These are phyloP conservation scores for Quercus variabilis DNA, from an alignment of 306 rosid species.

Conservation along the genomic window DNA sequence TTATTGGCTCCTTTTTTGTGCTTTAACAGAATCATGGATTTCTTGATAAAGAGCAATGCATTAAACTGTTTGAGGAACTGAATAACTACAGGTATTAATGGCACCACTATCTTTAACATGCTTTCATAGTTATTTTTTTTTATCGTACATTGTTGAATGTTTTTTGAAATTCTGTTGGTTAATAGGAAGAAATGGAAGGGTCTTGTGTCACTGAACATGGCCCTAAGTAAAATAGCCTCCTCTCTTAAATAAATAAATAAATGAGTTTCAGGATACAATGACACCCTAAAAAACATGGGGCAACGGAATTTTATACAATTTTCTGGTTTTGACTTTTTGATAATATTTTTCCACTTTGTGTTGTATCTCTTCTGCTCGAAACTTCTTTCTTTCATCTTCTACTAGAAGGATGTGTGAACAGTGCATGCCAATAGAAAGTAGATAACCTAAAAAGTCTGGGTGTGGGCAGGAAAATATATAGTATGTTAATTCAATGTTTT, in stretches of 20 bases:
- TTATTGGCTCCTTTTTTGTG: constrained; percentile 28
- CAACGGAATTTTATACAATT: neutral
- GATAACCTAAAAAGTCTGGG: neutral
- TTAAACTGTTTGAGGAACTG: constrained; percentile 75
- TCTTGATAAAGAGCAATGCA: constrained; percentile 72
- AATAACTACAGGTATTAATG: constrained; percentile 72
- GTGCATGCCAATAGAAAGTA: neutral
- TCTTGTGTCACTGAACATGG: neutral
- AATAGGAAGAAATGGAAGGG: neutral
- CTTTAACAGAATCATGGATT: constrained; percentile 47
- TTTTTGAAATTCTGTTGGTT: neutral
- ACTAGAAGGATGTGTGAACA: neutral
- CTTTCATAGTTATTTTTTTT: constrained; percentile 17
- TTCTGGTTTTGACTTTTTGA: neutral
- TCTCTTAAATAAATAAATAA: neutral
- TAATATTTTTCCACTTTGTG: neutral
- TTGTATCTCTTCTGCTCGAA: neutral
- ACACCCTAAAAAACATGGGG: neutral
- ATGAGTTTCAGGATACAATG: neutral
- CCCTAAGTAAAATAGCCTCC: neutral
- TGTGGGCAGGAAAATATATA: too few relatives aligned
- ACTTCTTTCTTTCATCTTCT: neutral
- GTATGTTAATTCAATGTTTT: neutral
- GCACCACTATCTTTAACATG: constrained; percentile 13
- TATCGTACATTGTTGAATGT: neutral